phyloP scores from a whole-genome alignment of 2,329 filamentous ascomycete genomes.

The Paecilomyces dactylethromorphus region DNA sequence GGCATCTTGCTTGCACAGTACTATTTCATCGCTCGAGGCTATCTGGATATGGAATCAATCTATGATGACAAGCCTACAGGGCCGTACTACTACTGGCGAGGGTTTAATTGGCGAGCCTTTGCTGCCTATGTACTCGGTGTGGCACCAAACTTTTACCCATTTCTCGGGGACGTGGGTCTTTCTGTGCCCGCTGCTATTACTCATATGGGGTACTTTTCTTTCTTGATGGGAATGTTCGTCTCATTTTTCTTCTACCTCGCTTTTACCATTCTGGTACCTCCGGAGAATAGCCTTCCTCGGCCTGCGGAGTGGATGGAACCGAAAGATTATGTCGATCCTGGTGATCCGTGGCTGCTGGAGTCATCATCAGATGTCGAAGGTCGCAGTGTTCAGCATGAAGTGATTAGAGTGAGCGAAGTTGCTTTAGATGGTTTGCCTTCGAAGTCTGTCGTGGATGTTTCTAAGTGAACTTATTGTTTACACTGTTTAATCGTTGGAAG shows the following conservation, averaged over 20 bases:
- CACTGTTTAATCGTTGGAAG: too few species aligned
- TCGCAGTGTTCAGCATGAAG: too few species aligned
- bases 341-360: slow-evolving; percentile 2
- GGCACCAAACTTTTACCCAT: slow-evolving; percentile 37
- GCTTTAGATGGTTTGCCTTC: too few species aligned
- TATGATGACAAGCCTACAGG: slow-evolving; percentile 23
- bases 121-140: slow-evolving; percentile 29
- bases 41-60: slow-evolving; percentile 28
- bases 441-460: too few species aligned
- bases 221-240: slow-evolving; percentile 43
- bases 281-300: slow-evolving; percentile 6
- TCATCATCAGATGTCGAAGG: too few species aligned
- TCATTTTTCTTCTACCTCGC: slow-evolving; percentile 12
- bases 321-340: slow-evolving; percentile 26
- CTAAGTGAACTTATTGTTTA: too few species aligned
- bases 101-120: slow-evolving; percentile 30
- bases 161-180: slow-evolving; percentile 37
- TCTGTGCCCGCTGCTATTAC: slow-evolving; percentile 19
- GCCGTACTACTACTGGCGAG: slow-evolving; percentile 26
- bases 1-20: slow-evolving; percentile 40
- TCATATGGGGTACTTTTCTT: slow-evolving; percentile 52
- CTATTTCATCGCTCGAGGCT: slow-evolving; percentile 32
- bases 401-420: too few species aligned
- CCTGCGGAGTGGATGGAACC: slow-evolving; percentile 25
- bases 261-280: slow-evolving; percentile 4